Percentiles rank a stretch among this genome's conserved stretches.
Evolutionary conservation across 2,329 filamentous ascomycete species (phyloP).

Genomic region (Colletotrichum falcatum): DNA sequence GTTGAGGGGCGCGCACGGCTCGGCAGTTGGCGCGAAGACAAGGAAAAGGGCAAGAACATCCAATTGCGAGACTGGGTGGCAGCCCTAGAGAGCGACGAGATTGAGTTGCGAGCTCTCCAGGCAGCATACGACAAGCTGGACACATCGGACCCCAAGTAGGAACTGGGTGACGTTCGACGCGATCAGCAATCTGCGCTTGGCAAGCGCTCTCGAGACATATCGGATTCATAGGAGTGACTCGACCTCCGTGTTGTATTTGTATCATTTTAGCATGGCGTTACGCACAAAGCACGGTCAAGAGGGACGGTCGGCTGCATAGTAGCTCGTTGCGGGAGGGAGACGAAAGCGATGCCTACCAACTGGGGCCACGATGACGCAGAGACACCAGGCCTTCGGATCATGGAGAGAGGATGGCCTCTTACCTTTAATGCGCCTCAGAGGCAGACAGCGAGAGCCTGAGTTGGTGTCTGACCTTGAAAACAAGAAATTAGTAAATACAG

Average conservation of each 20-base stretch:
- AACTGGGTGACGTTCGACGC: background rate
- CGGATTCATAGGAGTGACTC: constrained; percentile 7
- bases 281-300: constrained; percentile 36
- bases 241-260: constrained; percentile 43
- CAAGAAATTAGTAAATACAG: constrained; percentile 9
- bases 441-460: background rate
- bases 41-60: constrained; percentile 80
- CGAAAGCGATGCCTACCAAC: background rate
- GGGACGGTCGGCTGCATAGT: constrained; percentile 20
- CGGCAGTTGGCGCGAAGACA: constrained; percentile 83
- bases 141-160: constrained; percentile 57
- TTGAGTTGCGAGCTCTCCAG: constrained; percentile 73
- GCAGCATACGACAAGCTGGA: constrained; percentile 67
- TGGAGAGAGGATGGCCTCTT: background rate
- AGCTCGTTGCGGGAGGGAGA: background rate
- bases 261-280: constrained; percentile 53
- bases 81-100: constrained; percentile 83
- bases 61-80: constrained; percentile 86
- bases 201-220: background rate
- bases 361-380: constrained; percentile 17
- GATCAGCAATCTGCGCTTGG: background rate
- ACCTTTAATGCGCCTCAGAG: constrained; percentile 12
- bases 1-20: constrained; percentile 71
- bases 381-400: constrained; percentile 2
- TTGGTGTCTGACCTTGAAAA: constrained; percentile 4